Evolutionary conservation across 2,329 filamentous ascomycete species (phyloP).

Genomic region (Aspergillus sp.): DNA sequence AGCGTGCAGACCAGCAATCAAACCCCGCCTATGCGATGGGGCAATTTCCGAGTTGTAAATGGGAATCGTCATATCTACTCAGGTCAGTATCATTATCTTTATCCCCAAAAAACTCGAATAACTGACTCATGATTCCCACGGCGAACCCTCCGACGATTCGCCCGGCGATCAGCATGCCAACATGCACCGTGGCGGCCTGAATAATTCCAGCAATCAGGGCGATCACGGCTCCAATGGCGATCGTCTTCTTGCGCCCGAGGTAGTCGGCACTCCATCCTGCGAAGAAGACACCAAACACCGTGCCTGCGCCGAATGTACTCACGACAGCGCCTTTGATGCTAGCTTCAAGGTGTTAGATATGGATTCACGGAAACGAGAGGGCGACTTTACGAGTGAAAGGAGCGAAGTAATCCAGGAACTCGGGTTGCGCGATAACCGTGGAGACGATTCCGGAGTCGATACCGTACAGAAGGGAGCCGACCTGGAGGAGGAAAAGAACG

Average conservation of each 20-base stretch:
- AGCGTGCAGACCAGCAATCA: conserved; percentile 16
- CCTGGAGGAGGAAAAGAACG: not conserved
- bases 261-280: conserved; percentile 15
- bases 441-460: conserved; percentile 16
- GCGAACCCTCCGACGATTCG: conserved; percentile 13
- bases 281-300: conserved; percentile 17
- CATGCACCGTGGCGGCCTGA: conserved; percentile 12
- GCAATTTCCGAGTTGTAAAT: conserved; percentile 18
- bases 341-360: conserved; percentile 8
- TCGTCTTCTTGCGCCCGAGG: conserved; percentile 15
- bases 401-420: conserved; percentile 13
- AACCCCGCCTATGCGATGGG: conserved; percentile 12
- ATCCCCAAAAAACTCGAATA: not conserved
- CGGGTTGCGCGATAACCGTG: conserved; percentile 12
- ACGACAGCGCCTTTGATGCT: conserved; percentile 12
- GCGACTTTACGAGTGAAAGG: conserved; percentile 9
- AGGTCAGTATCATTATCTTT: not conserved
- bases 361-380: not conserved
- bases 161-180: conserved; percentile 16
- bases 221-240: conserved; percentile 12
- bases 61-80: conserved; percentile 12
- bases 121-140: conserved; percentile 15
- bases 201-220: conserved; percentile 16
- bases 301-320: conserved; percentile 13
- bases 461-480: conserved; percentile 14